phyloP scores from a whole-genome alignment of 1,139 yeast genomes.

The Entelexis sorbosivorans region DNA sequence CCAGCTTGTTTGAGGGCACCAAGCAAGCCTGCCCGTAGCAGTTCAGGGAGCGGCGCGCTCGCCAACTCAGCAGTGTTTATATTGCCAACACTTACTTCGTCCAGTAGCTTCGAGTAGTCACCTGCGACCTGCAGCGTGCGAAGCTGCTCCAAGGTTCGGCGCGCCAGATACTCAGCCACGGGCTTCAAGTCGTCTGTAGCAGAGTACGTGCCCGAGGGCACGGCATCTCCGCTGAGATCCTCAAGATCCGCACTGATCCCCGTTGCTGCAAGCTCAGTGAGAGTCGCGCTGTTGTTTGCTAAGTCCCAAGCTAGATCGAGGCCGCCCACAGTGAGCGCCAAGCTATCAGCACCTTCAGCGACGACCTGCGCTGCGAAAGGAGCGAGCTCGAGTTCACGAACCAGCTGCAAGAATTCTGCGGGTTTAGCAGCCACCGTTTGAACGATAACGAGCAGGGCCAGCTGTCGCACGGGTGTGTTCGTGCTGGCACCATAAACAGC shows the following conservation, averaged over 20 bases:
- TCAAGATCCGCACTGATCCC: conserved; percentile 10
- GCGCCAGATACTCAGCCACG: conserved; percentile 12
- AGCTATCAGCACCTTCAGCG: conserved; percentile 38
- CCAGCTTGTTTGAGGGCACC: conserved; percentile 5
- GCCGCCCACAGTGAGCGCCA: conserved; percentile 42
- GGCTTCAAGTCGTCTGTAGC: conserved; percentile 13
- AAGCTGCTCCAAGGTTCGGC: neutral
- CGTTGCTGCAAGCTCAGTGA: conserved; percentile 5
- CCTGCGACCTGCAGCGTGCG: neutral
- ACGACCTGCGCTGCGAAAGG: conserved; percentile 51
- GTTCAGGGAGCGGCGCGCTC: conserved; percentile 13
- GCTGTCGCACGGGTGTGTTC: conserved; percentile 54
- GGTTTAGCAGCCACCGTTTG: conserved; percentile 33
- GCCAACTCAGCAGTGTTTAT: conserved; percentile 1
- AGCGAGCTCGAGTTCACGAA: conserved; percentile 29
- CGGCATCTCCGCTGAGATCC: neutral
- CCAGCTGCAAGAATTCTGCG: conserved; percentile 23
- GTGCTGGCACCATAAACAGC: conserved; percentile 68
- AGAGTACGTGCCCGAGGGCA: conserved; percentile 2
- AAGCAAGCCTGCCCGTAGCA: conserved; percentile 16
- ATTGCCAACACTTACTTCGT: neutral
- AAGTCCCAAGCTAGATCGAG: conserved; percentile 42
- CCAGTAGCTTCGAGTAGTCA: neutral
- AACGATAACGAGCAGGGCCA: conserved; percentile 48
- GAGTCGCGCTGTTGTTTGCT: conserved; percentile 25